phyloP scores from a whole-genome alignment of 257 asterid species.

The Gentiana macrophylla region DNA sequence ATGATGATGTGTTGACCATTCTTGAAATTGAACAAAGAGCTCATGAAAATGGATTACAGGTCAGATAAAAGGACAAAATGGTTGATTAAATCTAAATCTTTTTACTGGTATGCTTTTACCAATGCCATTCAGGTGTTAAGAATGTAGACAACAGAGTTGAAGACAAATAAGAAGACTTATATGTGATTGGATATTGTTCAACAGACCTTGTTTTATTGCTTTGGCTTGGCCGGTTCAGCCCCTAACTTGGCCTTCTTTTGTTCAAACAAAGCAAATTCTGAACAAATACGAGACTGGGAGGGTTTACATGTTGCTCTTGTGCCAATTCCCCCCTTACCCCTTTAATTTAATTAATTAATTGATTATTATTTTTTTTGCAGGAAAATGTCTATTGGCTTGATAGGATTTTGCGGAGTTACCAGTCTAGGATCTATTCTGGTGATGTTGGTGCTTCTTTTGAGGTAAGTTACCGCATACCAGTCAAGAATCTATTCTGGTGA shows the following conservation, averaged over 20 bases:
- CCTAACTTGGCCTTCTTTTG: too few relatives aligned
- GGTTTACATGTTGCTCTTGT: constrained; percentile 1
- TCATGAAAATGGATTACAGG: constrained; percentile 95
- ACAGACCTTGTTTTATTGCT: too few relatives aligned
- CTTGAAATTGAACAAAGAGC: constrained; percentile 95
- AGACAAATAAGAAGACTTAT: too few relatives aligned
- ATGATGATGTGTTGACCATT: constrained; percentile 52
- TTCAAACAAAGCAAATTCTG: too few relatives aligned
- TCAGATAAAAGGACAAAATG: constrained; percentile 17
- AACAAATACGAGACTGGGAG: background rate
- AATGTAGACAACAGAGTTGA: too few relatives aligned
- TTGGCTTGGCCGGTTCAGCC: too few relatives aligned
- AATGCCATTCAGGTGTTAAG: too few relatives aligned
- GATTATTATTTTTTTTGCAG: constrained; percentile 20
- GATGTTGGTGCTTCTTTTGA: constrained; percentile 68
- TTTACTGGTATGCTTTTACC: too few relatives aligned
- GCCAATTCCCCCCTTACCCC: constrained; percentile 16
- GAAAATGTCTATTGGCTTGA: constrained; percentile 87
- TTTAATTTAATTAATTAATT: too few relatives aligned
- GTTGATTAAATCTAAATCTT: too few relatives aligned
- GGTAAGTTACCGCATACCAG: constrained; percentile 21
- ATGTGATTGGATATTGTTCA: too few relatives aligned
- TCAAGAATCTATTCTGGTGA: background rate
- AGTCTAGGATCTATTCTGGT: constrained; percentile 81
- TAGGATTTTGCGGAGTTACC: constrained; percentile 83